Evolutionary conservation across 306 rosid species (phyloP).

Genomic region (Malus asiatica): DNA sequence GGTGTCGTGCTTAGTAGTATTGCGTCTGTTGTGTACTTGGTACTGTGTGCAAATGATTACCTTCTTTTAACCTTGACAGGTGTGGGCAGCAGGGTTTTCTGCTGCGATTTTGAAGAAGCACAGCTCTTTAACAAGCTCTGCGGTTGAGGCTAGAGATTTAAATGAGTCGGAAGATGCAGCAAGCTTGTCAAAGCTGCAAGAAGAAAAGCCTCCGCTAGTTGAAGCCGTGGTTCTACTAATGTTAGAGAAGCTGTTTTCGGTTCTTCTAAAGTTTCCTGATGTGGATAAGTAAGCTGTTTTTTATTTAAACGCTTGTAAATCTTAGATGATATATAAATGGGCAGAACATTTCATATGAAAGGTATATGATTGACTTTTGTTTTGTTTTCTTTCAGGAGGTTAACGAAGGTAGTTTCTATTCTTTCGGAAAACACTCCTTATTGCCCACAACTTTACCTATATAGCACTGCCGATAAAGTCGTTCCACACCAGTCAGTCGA

Average conservation of each 20-base stretch:
- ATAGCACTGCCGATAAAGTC: slow-evolving; percentile 79
- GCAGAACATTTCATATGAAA: neutral
- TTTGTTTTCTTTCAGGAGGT: slow-evolving; percentile 49
- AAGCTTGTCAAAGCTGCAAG: slow-evolving; percentile 28
- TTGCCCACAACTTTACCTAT: slow-evolving; percentile 86
- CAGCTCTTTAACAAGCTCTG: slow-evolving; percentile 33
- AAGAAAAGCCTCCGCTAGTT: slow-evolving; percentile 29
- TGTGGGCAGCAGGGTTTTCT: slow-evolving; percentile 92
- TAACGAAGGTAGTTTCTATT: slow-evolving; percentile 40
- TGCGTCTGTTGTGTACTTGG: neutral
- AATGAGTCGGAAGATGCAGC: slow-evolving; percentile 22
- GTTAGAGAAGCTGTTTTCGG: slow-evolving; percentile 60
- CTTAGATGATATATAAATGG: neutral
- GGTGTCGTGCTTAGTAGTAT: neutral
- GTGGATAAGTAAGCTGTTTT: slow-evolving; percentile 41
- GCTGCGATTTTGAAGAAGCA: slow-evolving; percentile 67
- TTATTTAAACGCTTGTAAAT: neutral
- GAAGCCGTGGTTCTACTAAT: slow-evolving; percentile 48
- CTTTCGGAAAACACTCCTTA: slow-evolving; percentile 43
- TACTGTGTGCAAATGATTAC: neutral
- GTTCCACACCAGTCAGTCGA: slow-evolving; percentile 62
- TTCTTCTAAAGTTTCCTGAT: slow-evolving; percentile 49
- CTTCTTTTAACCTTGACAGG: slow-evolving; percentile 33
- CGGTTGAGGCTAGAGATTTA: slow-evolving; percentile 15
- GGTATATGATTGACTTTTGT: neutral